A percentile compares a stretch with the other conserved stretches of the same genome.
Evolutionary conservation across 208 protist species (phyloP).

Genomic region (Strigomonas oncopelti): DNA sequence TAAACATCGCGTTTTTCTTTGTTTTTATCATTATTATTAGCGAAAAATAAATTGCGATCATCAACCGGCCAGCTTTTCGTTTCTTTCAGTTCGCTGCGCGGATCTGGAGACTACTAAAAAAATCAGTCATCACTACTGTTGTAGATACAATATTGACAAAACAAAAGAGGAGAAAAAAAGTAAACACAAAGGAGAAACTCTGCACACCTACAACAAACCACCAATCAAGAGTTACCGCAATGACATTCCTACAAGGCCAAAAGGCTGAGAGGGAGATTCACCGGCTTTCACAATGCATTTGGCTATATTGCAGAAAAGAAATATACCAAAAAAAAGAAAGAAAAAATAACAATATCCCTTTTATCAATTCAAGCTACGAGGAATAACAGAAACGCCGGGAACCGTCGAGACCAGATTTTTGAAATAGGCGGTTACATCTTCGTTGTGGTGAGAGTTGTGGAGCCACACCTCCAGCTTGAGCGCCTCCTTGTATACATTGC

Average conservation of each 20-base stretch:
- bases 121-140: not conserved
- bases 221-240: too few species aligned
- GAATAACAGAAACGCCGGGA: constrained; percentile 46
- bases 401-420: constrained; percentile 34
- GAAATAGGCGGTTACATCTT: constrained; percentile 52
- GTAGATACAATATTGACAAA: constrained; percentile 10
- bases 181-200: not conserved
- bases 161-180: constrained; percentile 10
- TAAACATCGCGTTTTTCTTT: too few species aligned
- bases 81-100: too few species aligned
- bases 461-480: constrained; percentile 72
- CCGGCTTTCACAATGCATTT: too few species aligned
- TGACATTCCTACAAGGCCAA: too few species aligned
- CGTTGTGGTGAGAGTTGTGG: constrained; percentile 28
- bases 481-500: constrained; percentile 50
- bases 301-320: too few species aligned
- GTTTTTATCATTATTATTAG: too few species aligned
- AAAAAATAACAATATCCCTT: constrained; percentile 11
- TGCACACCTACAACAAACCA: too few species aligned
- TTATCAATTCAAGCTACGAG: constrained; percentile 10
- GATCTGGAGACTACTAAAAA: too few species aligned
- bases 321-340: constrained; percentile 23
- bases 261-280: too few species aligned
- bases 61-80: too few species aligned
- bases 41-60: too few species aligned